Base-by-base conservation (phyloP, 2,329 filamentous ascomycete genomes). In the Aspergillus floridensis region DNA sequence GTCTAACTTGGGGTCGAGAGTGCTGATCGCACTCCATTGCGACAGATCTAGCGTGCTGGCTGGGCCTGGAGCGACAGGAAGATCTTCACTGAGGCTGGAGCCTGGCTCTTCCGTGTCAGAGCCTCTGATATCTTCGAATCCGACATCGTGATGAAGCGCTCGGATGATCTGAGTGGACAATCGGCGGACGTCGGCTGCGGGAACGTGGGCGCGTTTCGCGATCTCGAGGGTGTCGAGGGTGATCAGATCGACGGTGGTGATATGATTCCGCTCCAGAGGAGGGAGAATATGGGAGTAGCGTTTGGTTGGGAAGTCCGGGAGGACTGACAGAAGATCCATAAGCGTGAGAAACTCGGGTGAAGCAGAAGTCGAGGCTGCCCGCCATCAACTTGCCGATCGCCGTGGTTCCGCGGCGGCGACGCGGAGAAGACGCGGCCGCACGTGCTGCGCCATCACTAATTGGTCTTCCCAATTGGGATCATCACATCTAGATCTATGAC, bases 181-280 rank as follows among this genome's bases (percentile, higher is more conserved):
- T 61, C 87, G 86, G 75, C 88, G 90, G 67, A 97, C 82, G 71
- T 97, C 92, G 44, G 89, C 83, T 7, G 93, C 81, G 2, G 93
- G 92, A 19, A 96, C 81, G 64, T 89, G 88, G 53, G 92, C 93
- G 73, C 91, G 89, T 79, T 90, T 95, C 59, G 92, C 92, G 65
- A 98, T 86, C 70, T 96, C 90, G 62, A 88, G 82, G 4, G 88
- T 84, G 70, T 96, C 91, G 63, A 96, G 87, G 2, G 91, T 91
- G 68, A 99, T 83, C 52, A 99, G 84, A 73, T 99, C 95, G 67
- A 86, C 87, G 32, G 90, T 90, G 26, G 90, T 90, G 72, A 99
- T 81, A 54, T 83, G 81, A 68, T 90, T 86, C 73, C 86, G 86
- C 78, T 98, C 93, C 57, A 98, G 84, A 22, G 87, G 86, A 2